phyloP scores from a whole-genome alignment of 208 protist genomes.

The Trypanosoma avium region DNA sequence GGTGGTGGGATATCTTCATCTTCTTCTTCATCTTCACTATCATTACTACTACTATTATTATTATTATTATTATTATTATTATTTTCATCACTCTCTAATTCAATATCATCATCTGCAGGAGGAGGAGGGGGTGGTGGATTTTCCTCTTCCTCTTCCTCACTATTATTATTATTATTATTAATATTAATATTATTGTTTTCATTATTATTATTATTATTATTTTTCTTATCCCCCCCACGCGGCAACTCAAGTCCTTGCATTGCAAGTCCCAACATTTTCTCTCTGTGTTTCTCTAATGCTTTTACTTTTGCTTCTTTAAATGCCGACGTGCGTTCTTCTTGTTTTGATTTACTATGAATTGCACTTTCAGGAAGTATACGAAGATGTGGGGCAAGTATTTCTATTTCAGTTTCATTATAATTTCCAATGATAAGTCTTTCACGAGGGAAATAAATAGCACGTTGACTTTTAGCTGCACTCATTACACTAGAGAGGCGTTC shows the following conservation, averaged over 20 bases:
- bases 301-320: constrained; percentile 19
- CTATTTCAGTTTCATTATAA: constrained; percentile 15
- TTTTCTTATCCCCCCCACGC: background rate
- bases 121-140: constrained; percentile 7
- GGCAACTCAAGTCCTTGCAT: constrained; percentile 8
- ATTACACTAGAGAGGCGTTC: constrained; percentile 25
- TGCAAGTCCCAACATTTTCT: constrained; percentile 19
- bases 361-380: constrained; percentile 19
- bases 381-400: constrained; percentile 18
- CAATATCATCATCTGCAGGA: background rate
- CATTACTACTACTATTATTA: background rate
- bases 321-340: constrained; percentile 22
- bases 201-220: background rate
- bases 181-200: constrained; percentile 4
- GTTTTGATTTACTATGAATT: constrained; percentile 11
- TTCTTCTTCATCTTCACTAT: no score
- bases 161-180: no score
- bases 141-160: constrained; percentile 4
- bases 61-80: constrained; percentile 6
- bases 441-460: constrained; percentile 13
- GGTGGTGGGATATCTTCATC: constrained; percentile 4
- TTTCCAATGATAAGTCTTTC: constrained; percentile 16
- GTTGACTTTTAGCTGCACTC: constrained; percentile 25
- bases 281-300: constrained; percentile 14
- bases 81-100: background rate